A percentile compares a stretch with the other conserved stretches of the same genome.
Evolutionary conservation across 1,139 yeast genomes (phyloP).

Genomic region (Yamadazyma aaseri): DNA sequence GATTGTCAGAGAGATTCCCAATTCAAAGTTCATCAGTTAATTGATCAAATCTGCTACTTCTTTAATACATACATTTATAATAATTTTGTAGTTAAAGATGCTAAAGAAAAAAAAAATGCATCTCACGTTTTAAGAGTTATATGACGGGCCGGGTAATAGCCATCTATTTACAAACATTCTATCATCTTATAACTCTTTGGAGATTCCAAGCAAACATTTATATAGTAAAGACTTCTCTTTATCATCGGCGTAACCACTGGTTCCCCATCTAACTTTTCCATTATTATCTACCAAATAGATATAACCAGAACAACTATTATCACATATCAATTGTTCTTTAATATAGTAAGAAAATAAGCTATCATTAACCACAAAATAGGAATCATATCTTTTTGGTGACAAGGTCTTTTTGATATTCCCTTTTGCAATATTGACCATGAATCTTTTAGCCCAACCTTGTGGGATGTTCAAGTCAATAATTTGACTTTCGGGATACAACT

Average conservation of each 20-base stretch:
- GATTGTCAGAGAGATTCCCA: constrained; percentile 43
- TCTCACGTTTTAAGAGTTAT: no score
- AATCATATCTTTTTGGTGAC: constrained; percentile 52
- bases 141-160: constrained; percentile 1
- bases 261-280: constrained; percentile 87
- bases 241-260: constrained; percentile 74
- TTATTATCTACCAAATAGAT: constrained; percentile 72
- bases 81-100: no score
- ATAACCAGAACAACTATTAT: constrained; percentile 82
- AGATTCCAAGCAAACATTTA: constrained; percentile 61
- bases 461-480: constrained; percentile 74
- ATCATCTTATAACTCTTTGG: constrained; percentile 22
- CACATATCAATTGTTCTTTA: constrained; percentile 61
- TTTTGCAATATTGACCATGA: constrained; percentile 55
- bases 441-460: constrained; percentile 66
- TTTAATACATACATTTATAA: background rate
- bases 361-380: constrained; percentile 64
- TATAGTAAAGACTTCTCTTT: constrained; percentile 63
- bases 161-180: background rate
- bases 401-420: constrained; percentile 40
- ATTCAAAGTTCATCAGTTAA: constrained; percentile 29
- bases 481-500: constrained; percentile 54
- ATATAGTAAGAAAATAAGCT: constrained; percentile 57
- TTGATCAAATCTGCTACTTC: background rate
- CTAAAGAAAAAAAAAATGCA: constrained; percentile 6